Base-by-base conservation (phyloP, 208 protist genomes). In the Leishmania braziliensis region DNA sequence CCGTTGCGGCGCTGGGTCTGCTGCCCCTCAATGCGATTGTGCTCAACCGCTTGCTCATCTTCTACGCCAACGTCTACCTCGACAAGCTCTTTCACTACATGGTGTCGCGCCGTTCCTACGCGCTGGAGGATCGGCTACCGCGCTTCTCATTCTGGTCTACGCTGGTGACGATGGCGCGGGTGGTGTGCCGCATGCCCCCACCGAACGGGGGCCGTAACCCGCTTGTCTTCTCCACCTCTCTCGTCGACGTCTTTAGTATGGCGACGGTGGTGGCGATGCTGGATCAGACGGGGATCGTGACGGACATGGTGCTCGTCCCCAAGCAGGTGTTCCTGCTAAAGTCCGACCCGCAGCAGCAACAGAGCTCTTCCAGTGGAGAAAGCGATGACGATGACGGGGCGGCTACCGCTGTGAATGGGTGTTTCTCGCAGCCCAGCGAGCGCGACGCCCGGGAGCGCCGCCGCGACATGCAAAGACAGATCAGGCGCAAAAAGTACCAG, bases 261-360 rank as follows among this genome's bases (percentile, higher is more conserved):
- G 92, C 91, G 9, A 95, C 93, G 43, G 95, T 98, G 62, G 84
- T 98, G 3, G 92, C 95, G 54, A 88, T 97, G 81, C 85, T 98
- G 33, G 93, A 98, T 77, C 88, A 92, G 71, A 88, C 81, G 0
- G 95, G 95, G 60, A 93, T 98, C 70, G 91, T 98, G 66, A 97
- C 95, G 10, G 95, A 98, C 84, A 98, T 96, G 95, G 95, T 97
- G 84, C 89, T 91, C 4, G 78, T 98, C 33, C 95, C 95, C 6
- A 78, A 88, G 51, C 86, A 84, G 46, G 80, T 98, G 48, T 82
- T 98, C n/a, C 80, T 96, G 82, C 81, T 96, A 26, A 77, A 77
- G 72, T 58, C 77, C 6, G 87, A 88, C 70, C 77, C 76, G 26
- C 72, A 78, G 50, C 84, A 79, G 20, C 72, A 77, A 20, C 79